Evolutionary conservation across 495 filamentous ascomycete species (phyloP), one percentile per base, ranked within the genome.

Genomic region (Penicillium mononematosum): DNA sequence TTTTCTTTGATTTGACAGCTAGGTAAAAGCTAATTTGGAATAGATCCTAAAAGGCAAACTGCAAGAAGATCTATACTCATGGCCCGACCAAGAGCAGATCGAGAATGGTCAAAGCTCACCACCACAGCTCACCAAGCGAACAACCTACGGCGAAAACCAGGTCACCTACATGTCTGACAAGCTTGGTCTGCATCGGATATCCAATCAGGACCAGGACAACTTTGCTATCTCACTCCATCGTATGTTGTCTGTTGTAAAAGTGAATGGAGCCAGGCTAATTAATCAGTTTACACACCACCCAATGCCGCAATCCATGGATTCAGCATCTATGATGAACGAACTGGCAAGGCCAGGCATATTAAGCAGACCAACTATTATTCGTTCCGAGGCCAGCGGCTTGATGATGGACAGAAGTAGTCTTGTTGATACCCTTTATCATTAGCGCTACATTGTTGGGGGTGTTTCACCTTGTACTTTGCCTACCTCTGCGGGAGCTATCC

Each of bases 111-210:
- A 81, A 61, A 76, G 78, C n/a, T 79, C 69, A 4, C 80, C 82
- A 10, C 73, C 68, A 14, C 53, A 72, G 29, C 58, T 78, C 47
- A 78, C 65, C 20, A 72, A 62, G 45, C 63, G 75, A 36, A 77
- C 79, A 0, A 74, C 75, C 8, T 85, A 85, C 45, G 69, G 72
- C 48, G 74, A 82, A 55, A 83, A 88, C 56, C 75, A 88, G 55
- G 89, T 93, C 1, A 85, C 88, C 0, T 96, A 96, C 68, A 96
- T 96, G 80, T 85, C 88, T 12, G 91, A 96, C 63, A 78, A 81
- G 80, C 82, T 96, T 42, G 92, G 92, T 4, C 76, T 97, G 12
- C 92, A 96, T 68, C 80, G 83, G 11, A 88, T 97, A 36, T 83
- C 83, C 57, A 97, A 96, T 60, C 82, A 83, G 6, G 83, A 86